Evolutionary conservation across 306 rosid species (phyloP).

Genomic region (Trifolium fragiferum): DNA sequence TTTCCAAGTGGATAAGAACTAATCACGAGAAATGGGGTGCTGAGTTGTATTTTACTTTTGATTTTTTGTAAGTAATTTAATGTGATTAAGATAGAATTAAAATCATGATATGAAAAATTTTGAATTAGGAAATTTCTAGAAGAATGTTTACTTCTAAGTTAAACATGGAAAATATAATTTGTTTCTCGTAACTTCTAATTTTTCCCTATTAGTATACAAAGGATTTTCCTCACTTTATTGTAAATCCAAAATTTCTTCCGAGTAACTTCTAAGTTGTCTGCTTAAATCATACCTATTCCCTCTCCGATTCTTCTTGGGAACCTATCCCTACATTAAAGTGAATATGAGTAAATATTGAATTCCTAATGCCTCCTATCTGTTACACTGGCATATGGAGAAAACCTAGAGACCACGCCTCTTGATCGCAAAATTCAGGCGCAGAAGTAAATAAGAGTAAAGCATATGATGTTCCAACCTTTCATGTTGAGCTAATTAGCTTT

Average conservation of each 20-base stretch:
- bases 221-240: neutral
- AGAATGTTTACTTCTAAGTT: neutral
- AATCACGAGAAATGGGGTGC: neutral
- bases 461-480: neutral
- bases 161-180: no score
- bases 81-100: neutral
- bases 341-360: neutral
- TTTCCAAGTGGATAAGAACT: no score
- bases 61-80: neutral
- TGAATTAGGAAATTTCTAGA: neutral
- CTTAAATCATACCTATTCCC: neutral
- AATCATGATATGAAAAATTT: neutral
- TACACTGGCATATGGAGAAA: neutral
- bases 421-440: neutral
- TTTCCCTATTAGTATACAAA: neutral
- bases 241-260: neutral
- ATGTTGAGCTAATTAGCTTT: neutral
- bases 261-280: neutral
- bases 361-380: neutral
- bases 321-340: neutral
- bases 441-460: neutral
- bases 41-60: neutral
- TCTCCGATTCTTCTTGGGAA: neutral
- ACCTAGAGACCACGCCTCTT: neutral
- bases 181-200: no score